Base-by-base conservation (phyloP, 2,329 filamentous ascomycete species). In the Stachybotrys chlorohalonatus region DNA sequence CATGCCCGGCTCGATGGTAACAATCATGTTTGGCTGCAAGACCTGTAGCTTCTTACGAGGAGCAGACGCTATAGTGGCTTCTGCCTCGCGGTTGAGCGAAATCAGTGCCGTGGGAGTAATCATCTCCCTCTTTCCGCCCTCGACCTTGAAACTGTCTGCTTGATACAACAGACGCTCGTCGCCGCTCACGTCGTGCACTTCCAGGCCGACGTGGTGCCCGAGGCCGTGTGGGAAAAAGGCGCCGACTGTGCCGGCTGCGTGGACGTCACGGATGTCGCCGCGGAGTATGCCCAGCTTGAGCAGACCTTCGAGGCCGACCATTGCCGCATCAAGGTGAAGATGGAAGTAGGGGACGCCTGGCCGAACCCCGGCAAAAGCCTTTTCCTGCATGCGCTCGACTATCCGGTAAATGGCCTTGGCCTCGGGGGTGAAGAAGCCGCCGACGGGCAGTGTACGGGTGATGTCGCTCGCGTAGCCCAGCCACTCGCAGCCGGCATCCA, bases 401-500 rank as follows among this genome's bases (percentile, higher is more conserved):
- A 94, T 77, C 49, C 82, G 77, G 67, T 96, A 92, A 53, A 96
- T 85, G 9, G 82, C 80, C 51, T 80, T 79, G 1, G 86, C 85
- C 66, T 93, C 87, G 13, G 77, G 68, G 0, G 83, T 81, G 61
- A 90, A 95, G 1, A 58, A 55, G 6, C 89, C 88, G 13, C 79
- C 81, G 24, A 96, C 73, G 5, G 93, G 93, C 60, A 96, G 84
- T 0, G 92, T 94, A 45, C 93, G 83, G 0, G 94, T 97, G 31
- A 97, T 84, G 69, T 97, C 93, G 55, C 87, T 89, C 32, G 90
- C 90, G 68, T 99, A 97, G 62, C 87, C 86, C 51, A 84, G 74
- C 71, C 85, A 95, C 70, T 97, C 93, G 60, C 85, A 87, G 2
- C 90, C 92, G 1, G 93, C 92, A 67, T 99, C 93, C 5, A 99